Base-by-base conservation (phyloP, 2,329 filamentous ascomycete genomes). In the Onygenales sp. region DNA sequence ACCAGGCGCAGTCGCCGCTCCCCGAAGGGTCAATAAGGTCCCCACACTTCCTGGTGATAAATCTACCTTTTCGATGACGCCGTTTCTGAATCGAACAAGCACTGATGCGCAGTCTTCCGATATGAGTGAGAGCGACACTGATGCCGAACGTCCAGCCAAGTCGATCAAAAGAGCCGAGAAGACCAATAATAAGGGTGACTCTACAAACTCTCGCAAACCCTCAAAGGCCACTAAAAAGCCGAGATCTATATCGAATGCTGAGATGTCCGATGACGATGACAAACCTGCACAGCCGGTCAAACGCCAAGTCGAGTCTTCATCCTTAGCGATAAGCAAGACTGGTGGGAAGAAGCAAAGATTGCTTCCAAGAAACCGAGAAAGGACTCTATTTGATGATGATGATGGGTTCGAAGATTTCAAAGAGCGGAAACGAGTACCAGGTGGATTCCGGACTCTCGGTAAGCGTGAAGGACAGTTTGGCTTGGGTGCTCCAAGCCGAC, bases 1-100 rank as follows among this genome's bases (percentile, higher is more conserved):
- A 1, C 77, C 77, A 27, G 77, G 76, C 45, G 73, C 74, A 47
- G 65, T 72, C 44, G 65, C 59, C 13, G 62, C 66, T 42, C 61
- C 65, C 47, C 69, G 71, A 17, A 87, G 84, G 68, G 84, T 82
- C 65, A 74, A 76, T 52, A 77, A 74, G 33, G 79, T 83, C 14
- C 78, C 81, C 37, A 77, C 80, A 1, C 71, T 82, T 52, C 74
- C 87, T 4, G 89, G 87, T 36, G 88, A 95, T 64, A 96, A 95
- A 69, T 96, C 91, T 0, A 84, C 80, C 2, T 96, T 97, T 68
- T 95, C 90, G 3, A 90, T 96, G 59, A 97, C 92, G 0, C 92
- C 92, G 0, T 96, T 95, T 74, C 76, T 97, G 57, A 95, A 91
- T 68, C 82, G 85, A 49, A 85, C 82, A 31, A 52, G 50, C n/a